Conservation (phyloP, 352 stramenopile species). For the Blastocystis sp. region DNA sequence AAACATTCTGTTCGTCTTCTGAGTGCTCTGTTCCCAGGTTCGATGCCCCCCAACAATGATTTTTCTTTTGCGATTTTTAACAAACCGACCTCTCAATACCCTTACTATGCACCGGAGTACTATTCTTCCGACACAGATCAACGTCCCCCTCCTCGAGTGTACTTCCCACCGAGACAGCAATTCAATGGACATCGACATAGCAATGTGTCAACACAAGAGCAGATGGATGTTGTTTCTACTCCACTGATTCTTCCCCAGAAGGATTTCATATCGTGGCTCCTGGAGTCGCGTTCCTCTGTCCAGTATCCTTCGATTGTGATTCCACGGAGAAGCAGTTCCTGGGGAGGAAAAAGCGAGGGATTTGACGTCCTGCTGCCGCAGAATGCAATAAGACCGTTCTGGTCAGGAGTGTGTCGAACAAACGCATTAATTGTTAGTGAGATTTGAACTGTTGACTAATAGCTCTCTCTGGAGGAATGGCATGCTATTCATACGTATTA, state of each 20-base stretch:
- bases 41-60: background rate
- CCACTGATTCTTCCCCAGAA: background rate
- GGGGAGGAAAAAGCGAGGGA: background rate
- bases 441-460: background rate
- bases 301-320: background rate
- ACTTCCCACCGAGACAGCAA: background rate
- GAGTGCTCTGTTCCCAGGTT: background rate
- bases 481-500: constrained; percentile 9
- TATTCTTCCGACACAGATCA: background rate
- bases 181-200: background rate
- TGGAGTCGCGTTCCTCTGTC: background rate
- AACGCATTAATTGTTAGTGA: background rate
- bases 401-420: background rate
- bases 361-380: background rate
- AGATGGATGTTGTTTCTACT: background rate
- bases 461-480: constrained; percentile 3
- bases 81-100: background rate
- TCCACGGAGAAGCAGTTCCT: background rate
- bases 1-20: background rate
- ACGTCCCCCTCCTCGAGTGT: background rate
- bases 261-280: too few relatives aligned
- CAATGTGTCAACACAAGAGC: background rate
- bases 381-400: background rate
- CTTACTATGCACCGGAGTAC: constrained; percentile 41
- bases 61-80: background rate